These are phyloP conservation scores for Nothophaeocryptopus gaeumannii DNA, from an alignment of 2,329 filamentous ascomycete species.

Conservation along the genomic window DNA sequence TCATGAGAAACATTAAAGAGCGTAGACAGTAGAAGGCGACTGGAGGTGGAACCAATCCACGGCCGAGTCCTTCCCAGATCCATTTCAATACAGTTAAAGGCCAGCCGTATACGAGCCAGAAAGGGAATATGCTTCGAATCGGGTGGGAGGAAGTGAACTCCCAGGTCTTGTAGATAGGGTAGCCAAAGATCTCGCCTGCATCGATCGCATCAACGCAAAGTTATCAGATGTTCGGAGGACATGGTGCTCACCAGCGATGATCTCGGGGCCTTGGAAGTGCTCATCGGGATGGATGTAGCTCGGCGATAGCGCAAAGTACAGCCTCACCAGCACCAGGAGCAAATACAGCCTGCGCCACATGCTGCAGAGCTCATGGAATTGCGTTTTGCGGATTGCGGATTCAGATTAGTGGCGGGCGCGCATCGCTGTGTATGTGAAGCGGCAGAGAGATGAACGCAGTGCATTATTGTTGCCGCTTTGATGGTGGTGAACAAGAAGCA, in stretches of 20 bases:
- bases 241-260: conserved; percentile 72
- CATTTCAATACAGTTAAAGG: conserved; percentile 91
- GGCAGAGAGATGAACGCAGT: conserved; percentile 5
- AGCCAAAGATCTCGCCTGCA: conserved; percentile 85
- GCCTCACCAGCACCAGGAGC: conserved; percentile 75
- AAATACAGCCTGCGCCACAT: conserved; percentile 95
- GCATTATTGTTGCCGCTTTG: not conserved
- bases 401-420: too few species aligned
- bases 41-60: conserved; percentile 75
- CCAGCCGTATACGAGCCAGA: conserved; percentile 93
- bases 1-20: conserved; percentile 87
- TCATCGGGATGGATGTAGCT: conserved; percentile 98
- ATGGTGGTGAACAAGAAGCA: not conserved
- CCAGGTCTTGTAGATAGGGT: conserved; percentile 87
- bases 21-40: conserved; percentile 87
- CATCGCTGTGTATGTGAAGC: conserved; percentile 3
- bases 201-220: too few species aligned
- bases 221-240: not conserved
- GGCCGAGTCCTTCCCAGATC: conserved; percentile 84
- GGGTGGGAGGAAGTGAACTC: conserved; percentile 87
- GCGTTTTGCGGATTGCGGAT: not conserved
- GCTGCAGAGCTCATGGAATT: conserved; percentile 5
- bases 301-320: conserved; percentile 90
- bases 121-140: conserved; percentile 90
- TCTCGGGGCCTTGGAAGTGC: conserved; percentile 97